Evolutionary conservation across 306 rosid species (phyloP).

Genomic region (Trichosanthes truncata): DNA sequence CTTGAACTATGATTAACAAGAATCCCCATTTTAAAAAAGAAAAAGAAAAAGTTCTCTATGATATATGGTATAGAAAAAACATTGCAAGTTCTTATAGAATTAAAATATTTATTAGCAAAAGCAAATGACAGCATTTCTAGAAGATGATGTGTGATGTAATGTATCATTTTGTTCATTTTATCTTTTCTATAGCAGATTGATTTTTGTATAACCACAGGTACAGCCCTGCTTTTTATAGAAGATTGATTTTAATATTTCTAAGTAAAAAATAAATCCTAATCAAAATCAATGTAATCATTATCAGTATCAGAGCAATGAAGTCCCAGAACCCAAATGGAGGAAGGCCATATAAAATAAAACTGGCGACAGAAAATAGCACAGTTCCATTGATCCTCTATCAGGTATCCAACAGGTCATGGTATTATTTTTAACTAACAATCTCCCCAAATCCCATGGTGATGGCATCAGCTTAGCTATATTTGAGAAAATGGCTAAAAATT

Average conservation of each 20-base stretch:
- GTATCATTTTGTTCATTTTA: background rate
- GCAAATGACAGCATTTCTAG: background rate
- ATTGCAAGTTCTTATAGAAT: background rate
- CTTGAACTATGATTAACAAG: constrained; percentile 7
- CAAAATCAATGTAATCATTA: background rate
- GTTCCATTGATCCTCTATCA: background rate
- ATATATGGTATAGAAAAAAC: background rate
- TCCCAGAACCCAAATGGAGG: background rate
- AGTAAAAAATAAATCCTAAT: too few relatives aligned
- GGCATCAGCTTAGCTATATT: background rate
- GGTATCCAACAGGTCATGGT: background rate
- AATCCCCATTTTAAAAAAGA: background rate
- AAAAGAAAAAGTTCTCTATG: background rate
- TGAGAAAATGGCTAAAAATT: background rate
- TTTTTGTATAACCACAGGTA: background rate
- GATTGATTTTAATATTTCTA: background rate
- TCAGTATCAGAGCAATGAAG: background rate
- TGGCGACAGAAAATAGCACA: background rate
- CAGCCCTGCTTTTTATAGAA: background rate
- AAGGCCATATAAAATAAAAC: background rate
- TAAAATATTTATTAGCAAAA: background rate
- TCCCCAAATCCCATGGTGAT: background rate
- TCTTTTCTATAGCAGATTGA: background rate
- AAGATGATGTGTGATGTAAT: background rate
- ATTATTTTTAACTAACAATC: background rate